Base-by-base conservation (phyloP, 805 yeast genomes). In the Candida insectorum region DNA sequence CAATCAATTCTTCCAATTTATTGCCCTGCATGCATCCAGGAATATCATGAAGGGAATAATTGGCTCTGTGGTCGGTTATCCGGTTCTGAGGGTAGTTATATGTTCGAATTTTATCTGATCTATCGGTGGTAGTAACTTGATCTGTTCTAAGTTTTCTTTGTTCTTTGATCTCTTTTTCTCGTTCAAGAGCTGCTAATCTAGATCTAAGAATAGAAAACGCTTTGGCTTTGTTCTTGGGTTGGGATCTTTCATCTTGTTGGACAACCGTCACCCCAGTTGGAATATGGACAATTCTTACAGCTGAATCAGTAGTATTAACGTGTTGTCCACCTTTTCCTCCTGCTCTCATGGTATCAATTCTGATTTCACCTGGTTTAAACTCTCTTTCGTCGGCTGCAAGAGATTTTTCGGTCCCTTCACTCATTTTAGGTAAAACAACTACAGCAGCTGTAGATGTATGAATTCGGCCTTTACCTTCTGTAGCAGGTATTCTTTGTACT, bases 311-410 rank as follows among this genome's bases (percentile, higher is more conserved):
- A 10, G 96, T 91, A 54, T 91, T 91, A 23, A 91, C 98, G 53
- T 91, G 97, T 63, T 91, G 98, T 0, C 98, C 98, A 36, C 98
- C 98, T 43, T 93, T 83, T 3, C 98, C 98, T 36, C 95, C 79
- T 1, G 97, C 86, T 46, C 98, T 71, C 96, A 91, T 93, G n/a
- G 93, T 88, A 54, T 93, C 98, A 4, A 93, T 79, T 36, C 96
- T 72, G 15, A 93, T 79, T 49, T 93, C 98, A 2, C 85, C 95
- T 0, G 89, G 85, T 13, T 77, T 78, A 57, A 93, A 87, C 36
- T 75, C 75, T 26, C 91, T 63, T 48, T 84, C 91, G 34, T 75
- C 76, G 7, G 60, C 65, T 14, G 56, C 54, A 22, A 67, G 59
- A 5, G 76, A 65, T 22, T 47, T 49, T 40, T 71, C 77, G 14